These are phyloP conservation scores for Lactarius evosmus DNA, from an alignment of 768 basidiomycete species.

Conservation along the genomic window DNA sequence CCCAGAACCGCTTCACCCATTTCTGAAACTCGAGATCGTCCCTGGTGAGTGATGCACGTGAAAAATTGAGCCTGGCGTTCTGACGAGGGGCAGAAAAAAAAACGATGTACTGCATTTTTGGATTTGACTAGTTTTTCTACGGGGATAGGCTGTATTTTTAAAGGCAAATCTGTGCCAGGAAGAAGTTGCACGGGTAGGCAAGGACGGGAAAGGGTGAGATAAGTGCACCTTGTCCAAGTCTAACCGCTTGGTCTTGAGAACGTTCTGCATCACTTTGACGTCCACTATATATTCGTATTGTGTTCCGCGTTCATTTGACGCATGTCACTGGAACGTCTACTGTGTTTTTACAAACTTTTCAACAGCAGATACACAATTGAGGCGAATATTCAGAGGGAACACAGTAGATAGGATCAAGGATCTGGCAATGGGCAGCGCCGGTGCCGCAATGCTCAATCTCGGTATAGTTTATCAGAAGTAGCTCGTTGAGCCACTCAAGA, in stretches of 20 bases:
- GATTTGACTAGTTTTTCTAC: slow-evolving; percentile 95
- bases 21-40: slow-evolving; percentile 99
- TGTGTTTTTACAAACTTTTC: slow-evolving; percentile 33
- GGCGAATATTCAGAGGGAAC: slow-evolving; percentile 31
- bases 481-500: slow-evolving; percentile 89
- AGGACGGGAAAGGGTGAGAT: not conserved
- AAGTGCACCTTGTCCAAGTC: slow-evolving; percentile 82
- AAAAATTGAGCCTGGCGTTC: slow-evolving; percentile 5
- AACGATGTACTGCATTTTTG: slow-evolving; percentile 91
- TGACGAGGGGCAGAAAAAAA: too few species aligned
- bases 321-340: slow-evolving; percentile 87
- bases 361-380: not conserved
- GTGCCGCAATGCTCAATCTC: slow-evolving; percentile 91
- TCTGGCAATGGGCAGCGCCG: slow-evolving; percentile 91
- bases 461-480: slow-evolving; percentile 85
- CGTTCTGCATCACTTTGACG: slow-evolving; percentile 91
- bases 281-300: slow-evolving; percentile 93
- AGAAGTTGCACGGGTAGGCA: not conserved
- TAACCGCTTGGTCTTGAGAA: slow-evolving; percentile 89
- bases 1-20: slow-evolving; percentile 97
- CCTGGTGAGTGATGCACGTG: slow-evolving; percentile 38
- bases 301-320: slow-evolving; percentile 94
- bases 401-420: slow-evolving; percentile 95
- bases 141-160: slow-evolving; percentile 69
- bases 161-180: not conserved